Conservation (phyloP, 2,329 filamentous ascomycete genomes). For the Penicillium sp. region DNA sequence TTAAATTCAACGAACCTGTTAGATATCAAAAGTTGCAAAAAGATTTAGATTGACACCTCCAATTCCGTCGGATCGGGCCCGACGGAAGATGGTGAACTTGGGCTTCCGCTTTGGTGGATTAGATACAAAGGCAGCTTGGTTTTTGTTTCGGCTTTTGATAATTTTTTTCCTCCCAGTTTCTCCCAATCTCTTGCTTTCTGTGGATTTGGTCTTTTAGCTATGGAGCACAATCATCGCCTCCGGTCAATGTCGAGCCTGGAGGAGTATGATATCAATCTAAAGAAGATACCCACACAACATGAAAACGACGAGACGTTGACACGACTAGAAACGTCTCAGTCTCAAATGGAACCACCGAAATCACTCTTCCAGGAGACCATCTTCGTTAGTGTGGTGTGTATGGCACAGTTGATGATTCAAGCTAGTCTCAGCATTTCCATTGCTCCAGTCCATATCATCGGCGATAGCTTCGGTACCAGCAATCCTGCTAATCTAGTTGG, state of each 20-base stretch:
- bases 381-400: neutral
- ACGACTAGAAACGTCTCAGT: neutral
- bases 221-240: neutral
- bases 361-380: neutral
- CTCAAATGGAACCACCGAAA: neutral
- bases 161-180: neutral
- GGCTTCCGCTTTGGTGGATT: too few relatives aligned
- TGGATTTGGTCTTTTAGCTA: neutral
- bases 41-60: too few relatives aligned
- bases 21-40: too few relatives aligned
- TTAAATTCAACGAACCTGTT: neutral
- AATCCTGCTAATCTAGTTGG: neutral
- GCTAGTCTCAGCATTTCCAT: neutral
- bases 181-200: too few relatives aligned
- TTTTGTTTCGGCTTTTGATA: neutral
- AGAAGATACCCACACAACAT: neutral
- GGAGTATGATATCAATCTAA: neutral
- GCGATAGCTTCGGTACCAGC: neutral
- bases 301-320: neutral
- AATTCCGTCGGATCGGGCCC: too few relatives aligned
- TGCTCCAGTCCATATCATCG: neutral
- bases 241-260: neutral
- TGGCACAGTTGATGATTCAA: neutral
- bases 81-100: too few relatives aligned
- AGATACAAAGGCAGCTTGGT: neutral